phyloP scores from a whole-genome alignment of 768 basidiomycete species.

The Termitomyces sp. region DNA sequence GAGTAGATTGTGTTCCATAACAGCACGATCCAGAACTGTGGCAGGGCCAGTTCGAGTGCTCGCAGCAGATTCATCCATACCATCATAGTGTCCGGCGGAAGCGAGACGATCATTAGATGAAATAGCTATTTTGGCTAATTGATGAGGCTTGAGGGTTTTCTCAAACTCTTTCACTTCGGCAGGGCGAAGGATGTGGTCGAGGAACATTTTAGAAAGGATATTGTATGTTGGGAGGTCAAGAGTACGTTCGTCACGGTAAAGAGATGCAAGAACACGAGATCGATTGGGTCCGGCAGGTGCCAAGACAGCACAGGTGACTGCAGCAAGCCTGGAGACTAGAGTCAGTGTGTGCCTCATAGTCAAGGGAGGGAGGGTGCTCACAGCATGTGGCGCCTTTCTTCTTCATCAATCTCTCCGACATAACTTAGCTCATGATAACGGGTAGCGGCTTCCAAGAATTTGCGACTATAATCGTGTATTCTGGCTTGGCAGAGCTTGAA shows the following conservation, averaged over 20 bases:
- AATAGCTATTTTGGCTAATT: slow-evolving; percentile 87
- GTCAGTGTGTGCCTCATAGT: not conserved
- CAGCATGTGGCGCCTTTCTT: slow-evolving; percentile 90
- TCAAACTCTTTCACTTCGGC: slow-evolving; percentile 91
- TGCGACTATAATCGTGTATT: slow-evolving; percentile 88
- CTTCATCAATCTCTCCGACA: slow-evolving; percentile 89
- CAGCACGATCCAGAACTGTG: slow-evolving; percentile 94
- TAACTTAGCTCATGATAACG: slow-evolving; percentile 95
- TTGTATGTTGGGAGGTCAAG: slow-evolving; percentile 76
- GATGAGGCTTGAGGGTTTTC: slow-evolving; percentile 83
- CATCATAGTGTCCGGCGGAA: slow-evolving; percentile 62
- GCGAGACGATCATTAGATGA: slow-evolving; percentile 81
- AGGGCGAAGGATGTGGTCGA: slow-evolving; percentile 93
- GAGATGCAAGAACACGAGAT: slow-evolving; percentile 86
- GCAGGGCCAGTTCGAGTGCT: slow-evolving; percentile 89
- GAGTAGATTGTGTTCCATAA: slow-evolving; percentile 98
- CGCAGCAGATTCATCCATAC: slow-evolving; percentile 48
- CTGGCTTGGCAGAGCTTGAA: slow-evolving; percentile 95
- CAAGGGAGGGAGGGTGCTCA: slow-evolving; percentile 39
- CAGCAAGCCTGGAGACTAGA: slow-evolving; percentile 59
- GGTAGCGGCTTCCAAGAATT: slow-evolving; percentile 92
- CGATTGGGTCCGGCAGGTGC: slow-evolving; percentile 97
- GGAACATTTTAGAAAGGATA: slow-evolving; percentile 97
- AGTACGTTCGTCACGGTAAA: slow-evolving; percentile 93
- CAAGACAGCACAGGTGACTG: slow-evolving; percentile 94